Base-by-base conservation (phyloP, 2,329 filamentous ascomycete species). In the Blastomyces parvus region DNA sequence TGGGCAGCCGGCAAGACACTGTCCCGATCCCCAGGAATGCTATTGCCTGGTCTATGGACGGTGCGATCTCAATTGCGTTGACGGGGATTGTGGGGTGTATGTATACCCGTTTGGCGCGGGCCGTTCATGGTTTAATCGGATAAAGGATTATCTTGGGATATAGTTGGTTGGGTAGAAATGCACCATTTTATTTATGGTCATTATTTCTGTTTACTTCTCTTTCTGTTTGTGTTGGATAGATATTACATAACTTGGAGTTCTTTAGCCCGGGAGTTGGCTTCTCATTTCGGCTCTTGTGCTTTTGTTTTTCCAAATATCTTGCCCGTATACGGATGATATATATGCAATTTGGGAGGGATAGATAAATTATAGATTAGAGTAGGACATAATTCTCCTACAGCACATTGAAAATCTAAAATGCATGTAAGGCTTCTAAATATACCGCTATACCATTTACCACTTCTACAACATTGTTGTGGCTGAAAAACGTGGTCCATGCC, bases 21-120 rank as follows among this genome's bases (percentile, higher is more conserved):
- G 70, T 60, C 63, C 65, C 1, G 68, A 69, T 52, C 56, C 58
- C 17, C 61, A 59, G 0, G 52, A 66, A 7, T 70, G 68, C 48
- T 71, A 70, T 63, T 71, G 70, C 46, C 63, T 62, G 14, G 69
- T 69, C 2, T 71, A 71, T 60, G 67, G 68, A 0, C 67, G 67
- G 58, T 71, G 70, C 60, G 59, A 71, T 59, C 65, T 70, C 9
- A 53, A 61, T 25, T 61, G 59, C 19, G 46, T 52, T 19, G 8
- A 52, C 22, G 59, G 59, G 42, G 59, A 61, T 14, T 61, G 59
- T 36, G 59, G 59, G 14, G 59, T 61, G n/a, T 61, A 61, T 61
- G 27, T 30, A 38, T 61, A 61, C 33, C 59, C 59, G 17, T 61
- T 61, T 61, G 59, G 59, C 9, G 46, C 48, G 2, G 59, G 59